Evolutionary conservation across 257 asterid genomes (phyloP).

Genomic region (Hygrophila difformis): DNA sequence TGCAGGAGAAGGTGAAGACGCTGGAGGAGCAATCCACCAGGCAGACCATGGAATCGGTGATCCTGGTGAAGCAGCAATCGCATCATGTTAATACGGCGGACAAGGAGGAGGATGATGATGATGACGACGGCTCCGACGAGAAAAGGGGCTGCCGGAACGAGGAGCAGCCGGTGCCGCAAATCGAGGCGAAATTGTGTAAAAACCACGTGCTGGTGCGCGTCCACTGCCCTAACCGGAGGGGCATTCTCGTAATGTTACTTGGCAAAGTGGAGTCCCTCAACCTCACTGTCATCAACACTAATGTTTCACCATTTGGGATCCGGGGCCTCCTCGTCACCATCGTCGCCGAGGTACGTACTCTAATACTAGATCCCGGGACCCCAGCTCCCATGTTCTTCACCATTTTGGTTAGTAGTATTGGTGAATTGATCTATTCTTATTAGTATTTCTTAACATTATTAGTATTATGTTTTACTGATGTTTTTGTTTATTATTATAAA

Average conservation of each 20-base stretch:
- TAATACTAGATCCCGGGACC: neutral
- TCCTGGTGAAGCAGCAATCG: constrained; percentile 21
- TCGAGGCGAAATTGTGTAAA: constrained; percentile 20
- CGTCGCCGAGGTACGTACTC: constrained; percentile 14
- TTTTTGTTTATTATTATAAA: neutral
- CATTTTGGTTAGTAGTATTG: neutral
- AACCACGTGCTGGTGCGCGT: constrained; percentile 18
- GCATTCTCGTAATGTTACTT: constrained; percentile 10
- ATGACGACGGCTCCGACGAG: constrained; percentile 20
- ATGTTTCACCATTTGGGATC: constrained; percentile 20
- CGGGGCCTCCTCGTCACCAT: constrained; percentile 17
- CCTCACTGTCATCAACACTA: constrained; percentile 12
- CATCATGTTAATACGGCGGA: no score
- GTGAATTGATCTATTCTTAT: neutral
- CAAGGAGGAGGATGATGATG: constrained; percentile 13
- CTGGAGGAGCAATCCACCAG: constrained; percentile 23
- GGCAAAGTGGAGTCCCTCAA: constrained; percentile 18
- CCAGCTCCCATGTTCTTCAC: no score
- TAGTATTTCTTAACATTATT: neutral
- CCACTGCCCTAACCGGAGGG: constrained; percentile 16
- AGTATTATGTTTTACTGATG: neutral
- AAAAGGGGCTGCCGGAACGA: constrained; percentile 7
- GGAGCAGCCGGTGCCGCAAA: constrained; percentile 17
- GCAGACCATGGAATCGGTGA: constrained; percentile 15
- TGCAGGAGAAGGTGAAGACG: no score